phyloP scores from a whole-genome alignment of 495 filamentous ascomycete genomes.

The Penicillium desertorum region DNA sequence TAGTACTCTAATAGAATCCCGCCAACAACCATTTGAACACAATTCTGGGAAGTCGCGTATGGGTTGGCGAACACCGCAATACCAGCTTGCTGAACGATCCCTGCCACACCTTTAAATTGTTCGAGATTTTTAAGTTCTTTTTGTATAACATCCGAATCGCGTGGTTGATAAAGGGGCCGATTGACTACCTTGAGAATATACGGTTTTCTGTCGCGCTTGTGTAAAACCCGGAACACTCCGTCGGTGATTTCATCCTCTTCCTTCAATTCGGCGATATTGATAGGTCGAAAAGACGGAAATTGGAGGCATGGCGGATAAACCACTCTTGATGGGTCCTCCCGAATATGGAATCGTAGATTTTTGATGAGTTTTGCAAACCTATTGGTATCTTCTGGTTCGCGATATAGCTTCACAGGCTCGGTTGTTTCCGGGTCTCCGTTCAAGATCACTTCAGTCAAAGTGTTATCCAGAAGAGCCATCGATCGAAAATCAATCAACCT shows the following conservation, averaged over 20 bases:
- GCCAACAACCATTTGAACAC: slow-evolving; percentile 15
- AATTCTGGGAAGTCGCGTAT: slow-evolving; percentile 18
- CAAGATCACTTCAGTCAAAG: slow-evolving; percentile 25
- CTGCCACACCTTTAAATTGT: slow-evolving; percentile 15
- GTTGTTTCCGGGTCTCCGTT: slow-evolving; percentile 10
- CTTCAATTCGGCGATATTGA: slow-evolving; percentile 14
- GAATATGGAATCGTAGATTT: slow-evolving; percentile 14
- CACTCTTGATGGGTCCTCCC: slow-evolving; percentile 24
- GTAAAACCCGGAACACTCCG: slow-evolving; percentile 19
- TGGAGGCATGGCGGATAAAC: slow-evolving; percentile 16
- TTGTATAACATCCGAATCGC: slow-evolving; percentile 21
- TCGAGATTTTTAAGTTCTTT: slow-evolving; percentile 27
- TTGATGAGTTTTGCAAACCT: slow-evolving; percentile 1
- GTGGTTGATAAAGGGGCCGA: slow-evolving; percentile 21
- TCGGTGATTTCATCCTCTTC: slow-evolving; percentile 15
- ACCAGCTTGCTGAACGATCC: slow-evolving; percentile 24
- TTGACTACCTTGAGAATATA: slow-evolving; percentile 27
- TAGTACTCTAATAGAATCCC: slow-evolving; percentile 23
- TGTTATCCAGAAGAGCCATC: slow-evolving; percentile 21
- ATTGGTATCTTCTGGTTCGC: slow-evolving; percentile 3
- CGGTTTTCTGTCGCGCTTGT: slow-evolving; percentile 2
- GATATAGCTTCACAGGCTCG: background rate
- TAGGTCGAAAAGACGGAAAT: slow-evolving; percentile 17
- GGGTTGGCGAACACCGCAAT: slow-evolving; percentile 24
- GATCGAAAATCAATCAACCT: slow-evolving; percentile 11